These are phyloP conservation scores for Alternaria sp. DNA, from an alignment of 2,329 filamentous ascomycete genomes.

Conservation along the genomic window DNA sequence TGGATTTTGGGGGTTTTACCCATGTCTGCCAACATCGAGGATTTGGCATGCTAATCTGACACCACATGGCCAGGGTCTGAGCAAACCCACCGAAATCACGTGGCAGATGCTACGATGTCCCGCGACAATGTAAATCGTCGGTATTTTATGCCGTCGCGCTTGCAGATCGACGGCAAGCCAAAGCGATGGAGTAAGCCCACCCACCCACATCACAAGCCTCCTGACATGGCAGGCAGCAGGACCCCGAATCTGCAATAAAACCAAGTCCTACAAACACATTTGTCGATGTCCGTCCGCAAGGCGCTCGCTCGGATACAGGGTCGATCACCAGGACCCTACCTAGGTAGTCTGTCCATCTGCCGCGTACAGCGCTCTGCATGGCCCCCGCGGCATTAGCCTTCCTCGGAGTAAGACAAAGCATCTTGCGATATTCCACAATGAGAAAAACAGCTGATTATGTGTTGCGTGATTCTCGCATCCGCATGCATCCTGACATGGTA, in stretches of 20 bases:
- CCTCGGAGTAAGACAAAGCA: neutral
- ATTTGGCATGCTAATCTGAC: conserved; percentile 6
- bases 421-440: neutral
- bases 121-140: neutral
- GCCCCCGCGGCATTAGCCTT: neutral
- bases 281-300: neutral
- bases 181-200: neutral
- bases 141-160: neutral
- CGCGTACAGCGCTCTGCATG: neutral
- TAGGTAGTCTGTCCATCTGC: neutral
- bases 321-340: neutral
- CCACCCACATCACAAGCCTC: conserved; percentile 2
- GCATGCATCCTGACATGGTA: neutral
- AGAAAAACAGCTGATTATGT: neutral
- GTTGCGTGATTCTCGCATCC: conserved; percentile 7
- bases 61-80: neutral
- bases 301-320: neutral
- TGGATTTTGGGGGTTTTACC: conserved; percentile 3
- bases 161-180: neutral
- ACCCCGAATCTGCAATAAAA: neutral
- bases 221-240: neutral
- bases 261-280: neutral
- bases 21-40: neutral
- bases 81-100: neutral
- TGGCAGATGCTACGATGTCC: neutral